Evolutionary conservation across 2,329 filamentous ascomycete species (phyloP).

Genomic region (Epichloe amarillans): DNA sequence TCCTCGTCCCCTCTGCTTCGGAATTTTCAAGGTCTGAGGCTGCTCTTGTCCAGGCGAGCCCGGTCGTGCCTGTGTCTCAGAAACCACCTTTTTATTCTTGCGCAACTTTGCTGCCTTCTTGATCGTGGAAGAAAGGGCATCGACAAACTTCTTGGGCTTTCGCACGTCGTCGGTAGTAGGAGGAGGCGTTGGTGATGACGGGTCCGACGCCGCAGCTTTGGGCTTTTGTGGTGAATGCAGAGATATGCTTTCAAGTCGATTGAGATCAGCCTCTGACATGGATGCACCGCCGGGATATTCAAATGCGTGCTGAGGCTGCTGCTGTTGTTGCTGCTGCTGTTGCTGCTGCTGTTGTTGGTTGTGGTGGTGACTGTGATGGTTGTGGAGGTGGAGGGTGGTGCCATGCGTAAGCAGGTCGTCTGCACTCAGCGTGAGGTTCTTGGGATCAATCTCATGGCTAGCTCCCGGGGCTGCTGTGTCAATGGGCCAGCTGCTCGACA

Average conservation of each 20-base stretch:
- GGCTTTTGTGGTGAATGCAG: slow-evolving; percentile 23
- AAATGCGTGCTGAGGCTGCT: slow-evolving; percentile 6
- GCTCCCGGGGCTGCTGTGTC: slow-evolving; percentile 12
- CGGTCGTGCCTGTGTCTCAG: slow-evolving; percentile 8
- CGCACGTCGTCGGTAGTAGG: slow-evolving; percentile 15
- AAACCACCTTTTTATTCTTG: slow-evolving; percentile 15
- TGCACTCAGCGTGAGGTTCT: slow-evolving; percentile 13
- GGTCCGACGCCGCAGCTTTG: slow-evolving; percentile 15
- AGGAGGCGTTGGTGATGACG: slow-evolving; percentile 20
- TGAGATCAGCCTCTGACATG: slow-evolving; percentile 35
- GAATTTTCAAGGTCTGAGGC: slow-evolving; percentile 17
- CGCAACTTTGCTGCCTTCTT: slow-evolving; percentile 25
- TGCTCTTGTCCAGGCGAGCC: slow-evolving; percentile 20
- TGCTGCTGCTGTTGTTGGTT: slow-evolving; percentile 1
- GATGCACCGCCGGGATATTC: slow-evolving; percentile 20
- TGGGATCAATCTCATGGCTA: slow-evolving; percentile 19
- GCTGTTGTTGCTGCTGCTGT: slow-evolving; percentile 3
- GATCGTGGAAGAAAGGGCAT: slow-evolving; percentile 27
- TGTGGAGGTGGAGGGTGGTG: neutral
- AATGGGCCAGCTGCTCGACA: slow-evolving; percentile 20
- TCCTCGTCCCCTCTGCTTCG: slow-evolving; percentile 19
- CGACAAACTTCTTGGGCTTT: slow-evolving; percentile 27
- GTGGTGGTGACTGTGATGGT: neutral
- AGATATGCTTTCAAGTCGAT: slow-evolving; percentile 34
- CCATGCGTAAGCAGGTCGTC: slow-evolving; percentile 1